Evolutionary conservation across 23 red algal genomes (phyloP).

Genomic region (Gracilaria gracilis): DNA sequence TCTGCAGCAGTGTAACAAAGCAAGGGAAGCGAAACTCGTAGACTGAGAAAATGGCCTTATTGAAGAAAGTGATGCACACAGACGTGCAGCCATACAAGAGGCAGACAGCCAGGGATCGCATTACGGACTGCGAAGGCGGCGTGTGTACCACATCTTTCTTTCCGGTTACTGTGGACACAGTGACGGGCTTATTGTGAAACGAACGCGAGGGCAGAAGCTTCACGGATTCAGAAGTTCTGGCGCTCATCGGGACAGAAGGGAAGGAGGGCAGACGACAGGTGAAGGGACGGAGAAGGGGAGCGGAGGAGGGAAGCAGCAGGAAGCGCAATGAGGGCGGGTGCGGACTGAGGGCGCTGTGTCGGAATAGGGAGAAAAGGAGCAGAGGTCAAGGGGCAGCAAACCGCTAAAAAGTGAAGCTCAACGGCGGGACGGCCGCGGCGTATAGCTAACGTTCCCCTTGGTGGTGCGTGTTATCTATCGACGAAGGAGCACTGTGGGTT

Average conservation of each 20-base stretch:
- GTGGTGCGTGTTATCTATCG: no score
- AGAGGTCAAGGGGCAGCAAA: not conserved
- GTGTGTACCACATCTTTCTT: constrained; percentile 2
- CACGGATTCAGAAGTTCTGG: constrained; percentile 11
- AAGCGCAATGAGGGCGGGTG: not conserved
- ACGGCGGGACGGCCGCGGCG: no score
- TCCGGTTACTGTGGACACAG: constrained; percentile 12
- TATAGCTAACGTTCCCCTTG: no score
- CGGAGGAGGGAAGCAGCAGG: not conserved
- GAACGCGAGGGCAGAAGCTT: constrained; percentile 32
- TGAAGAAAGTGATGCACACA: constrained; percentile 84
- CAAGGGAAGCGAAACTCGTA: constrained; percentile 79
- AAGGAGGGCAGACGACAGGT: not conserved
- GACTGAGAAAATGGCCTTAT: constrained; percentile 92
- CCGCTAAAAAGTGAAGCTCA: no score
- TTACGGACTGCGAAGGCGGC: constrained; percentile 10
- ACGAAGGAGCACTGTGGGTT: no score
- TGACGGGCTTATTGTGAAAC: not conserved
- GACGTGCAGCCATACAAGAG: constrained; percentile 75
- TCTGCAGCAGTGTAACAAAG: constrained; percentile 73
- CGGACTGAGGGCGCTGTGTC: not conserved
- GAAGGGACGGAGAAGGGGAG: not conserved
- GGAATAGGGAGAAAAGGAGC: no score
- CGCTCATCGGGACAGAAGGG: not conserved
- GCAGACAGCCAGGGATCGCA: constrained; percentile 50